Base-by-base conservation (phyloP, 352 stramenopile species). In the Globisporangium splendens region DNA sequence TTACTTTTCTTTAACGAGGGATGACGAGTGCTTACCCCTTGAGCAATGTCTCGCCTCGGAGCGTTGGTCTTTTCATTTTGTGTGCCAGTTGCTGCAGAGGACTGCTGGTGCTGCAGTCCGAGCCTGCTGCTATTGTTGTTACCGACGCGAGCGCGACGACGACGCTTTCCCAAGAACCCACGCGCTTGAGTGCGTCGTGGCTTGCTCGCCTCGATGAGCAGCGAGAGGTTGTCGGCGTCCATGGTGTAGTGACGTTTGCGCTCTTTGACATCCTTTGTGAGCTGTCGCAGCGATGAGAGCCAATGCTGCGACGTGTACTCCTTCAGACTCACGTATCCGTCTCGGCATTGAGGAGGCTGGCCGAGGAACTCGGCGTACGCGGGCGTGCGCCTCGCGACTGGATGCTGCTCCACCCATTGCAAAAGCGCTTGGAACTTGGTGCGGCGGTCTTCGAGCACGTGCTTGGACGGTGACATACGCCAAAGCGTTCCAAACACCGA, bases 301-400 rank as follows among this genome's bases (percentile, higher is more conserved):
- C 77, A 90, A 58, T 88, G 69, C 49, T 74, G 80, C 10, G 80
- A 81, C 41, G 73, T 77, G 65, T 90, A 90, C 56, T 80, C 69
- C 53, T 90, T 90, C n/a, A 90, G 59, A 38, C 77, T 90, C 57
- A 86, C 75, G 56, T 90, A 90, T 42, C 80, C 79, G 22, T 77
- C 63, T 50, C 71, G 72, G 39, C 61, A 68, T 54, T 90, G 80
- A 47, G 80, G 80, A 13, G 80, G 75, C 39, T 72, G 68, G 11
- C 80, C 77, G n/a, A 90, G 63, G 56, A 90, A 90, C 12, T 72
- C 56, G 1, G 70, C 42, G 55, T 73, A 87, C 14, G 74, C 73
- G 1, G 59, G 3, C 8, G 59, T 75, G 5, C 70, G 56, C 0
- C 76, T 68, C 18, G 78, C 65, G n/a, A 66, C 53, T 2, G 70